These are phyloP conservation scores for Penicillium samsonianum DNA, from an alignment of 495 filamentous ascomycete genomes.

Conservation along the genomic window DNA sequence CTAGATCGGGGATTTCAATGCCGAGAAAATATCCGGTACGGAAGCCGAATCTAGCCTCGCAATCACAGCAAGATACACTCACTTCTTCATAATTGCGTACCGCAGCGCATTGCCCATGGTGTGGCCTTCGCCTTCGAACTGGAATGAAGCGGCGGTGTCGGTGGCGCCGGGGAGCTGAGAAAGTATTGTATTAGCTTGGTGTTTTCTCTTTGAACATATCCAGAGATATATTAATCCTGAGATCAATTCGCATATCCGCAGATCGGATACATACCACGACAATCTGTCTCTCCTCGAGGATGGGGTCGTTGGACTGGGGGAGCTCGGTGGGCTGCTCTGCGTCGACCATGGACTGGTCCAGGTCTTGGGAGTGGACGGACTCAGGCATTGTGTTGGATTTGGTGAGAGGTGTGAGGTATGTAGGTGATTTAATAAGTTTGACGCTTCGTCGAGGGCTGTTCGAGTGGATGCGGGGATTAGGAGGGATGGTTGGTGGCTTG, in stretches of 20 bases:
- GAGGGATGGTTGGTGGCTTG: neutral
- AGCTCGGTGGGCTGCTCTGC: slow-evolving; percentile 37
- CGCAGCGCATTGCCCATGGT: slow-evolving; percentile 92
- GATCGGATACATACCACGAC: slow-evolving; percentile 51
- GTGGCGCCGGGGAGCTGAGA: slow-evolving; percentile 64
- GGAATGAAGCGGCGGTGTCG: slow-evolving; percentile 75
- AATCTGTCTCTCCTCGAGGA: slow-evolving; percentile 55
- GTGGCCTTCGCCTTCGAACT: slow-evolving; percentile 90
- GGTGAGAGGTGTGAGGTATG: neutral
- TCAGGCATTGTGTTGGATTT: slow-evolving; percentile 36
- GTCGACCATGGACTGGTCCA: slow-evolving; percentile 58
- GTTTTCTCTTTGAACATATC: neutral
- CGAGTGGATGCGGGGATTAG: neutral
- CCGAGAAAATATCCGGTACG: neutral
- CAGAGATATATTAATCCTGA: neutral
- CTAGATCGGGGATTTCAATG: neutral
- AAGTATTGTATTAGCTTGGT: neutral
- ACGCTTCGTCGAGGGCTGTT: neutral
- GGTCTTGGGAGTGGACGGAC: slow-evolving; percentile 46
- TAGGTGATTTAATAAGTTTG: neutral
- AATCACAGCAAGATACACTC: slow-evolving; percentile 25
- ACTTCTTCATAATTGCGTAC: slow-evolving; percentile 99
- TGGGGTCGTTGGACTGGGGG: slow-evolving; percentile 37
- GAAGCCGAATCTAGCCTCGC: neutral
- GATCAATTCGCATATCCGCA: neutral